phyloP scores from a whole-genome alignment of 345 rosid genomes.

The Sisymbrium altissimum region DNA sequence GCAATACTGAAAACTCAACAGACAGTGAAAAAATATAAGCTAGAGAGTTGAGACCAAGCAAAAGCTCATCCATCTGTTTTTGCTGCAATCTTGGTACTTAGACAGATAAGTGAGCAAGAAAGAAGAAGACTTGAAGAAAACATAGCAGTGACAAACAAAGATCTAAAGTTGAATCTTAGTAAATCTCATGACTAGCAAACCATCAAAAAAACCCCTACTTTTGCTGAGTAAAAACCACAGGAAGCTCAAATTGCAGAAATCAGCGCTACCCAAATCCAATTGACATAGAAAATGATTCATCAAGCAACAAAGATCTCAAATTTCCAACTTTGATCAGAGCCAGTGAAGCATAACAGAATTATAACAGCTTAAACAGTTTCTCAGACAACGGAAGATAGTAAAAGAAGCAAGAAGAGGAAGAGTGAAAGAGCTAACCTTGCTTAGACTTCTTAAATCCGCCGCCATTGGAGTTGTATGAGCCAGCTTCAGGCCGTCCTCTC shows the following conservation, averaged over 20 bases:
- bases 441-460: slow-evolving; percentile 59
- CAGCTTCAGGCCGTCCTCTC: slow-evolving; percentile 62
- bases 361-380: background rate
- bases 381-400: slow-evolving; percentile 6
- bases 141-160: background rate
- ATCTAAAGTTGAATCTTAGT: background rate
- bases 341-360: slow-evolving; percentile 1
- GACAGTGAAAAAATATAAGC: background rate
- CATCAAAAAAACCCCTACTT: background rate
- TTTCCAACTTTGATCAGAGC: background rate
- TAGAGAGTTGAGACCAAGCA: background rate
- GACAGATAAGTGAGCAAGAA: background rate
- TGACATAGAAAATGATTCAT: background rate
- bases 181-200: background rate
- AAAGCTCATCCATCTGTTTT: slow-evolving; percentile 9
- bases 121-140: background rate
- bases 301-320: slow-evolving; percentile 11
- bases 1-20: background rate
- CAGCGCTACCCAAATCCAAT: background rate
- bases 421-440: slow-evolving; percentile 44
- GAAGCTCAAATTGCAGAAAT: background rate
- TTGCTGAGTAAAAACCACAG: background rate
- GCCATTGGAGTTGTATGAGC: slow-evolving; percentile 57
- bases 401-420: background rate
- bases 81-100: background rate